Conservation (phyloP, 371 early-diverging fungal genomes). For the Syncephalis plumigaleata region DNA sequence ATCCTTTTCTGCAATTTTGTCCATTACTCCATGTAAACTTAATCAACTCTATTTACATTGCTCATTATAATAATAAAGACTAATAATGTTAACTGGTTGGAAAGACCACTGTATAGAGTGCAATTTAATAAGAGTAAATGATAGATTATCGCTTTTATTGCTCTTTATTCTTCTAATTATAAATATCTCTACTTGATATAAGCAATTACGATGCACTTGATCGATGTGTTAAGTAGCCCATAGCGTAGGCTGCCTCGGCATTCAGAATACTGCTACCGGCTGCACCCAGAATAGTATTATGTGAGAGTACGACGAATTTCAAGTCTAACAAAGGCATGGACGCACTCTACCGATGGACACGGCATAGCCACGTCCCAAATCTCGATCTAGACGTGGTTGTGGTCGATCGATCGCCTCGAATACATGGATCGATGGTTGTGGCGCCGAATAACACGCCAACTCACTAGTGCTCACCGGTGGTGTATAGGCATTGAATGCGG, state of each 20-base stretch:
- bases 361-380: slow-evolving; percentile 64
- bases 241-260: slow-evolving; percentile 82
- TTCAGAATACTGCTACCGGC: slow-evolving; percentile 89
- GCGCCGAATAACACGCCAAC: slow-evolving; percentile 62
- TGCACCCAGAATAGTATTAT: slow-evolving; percentile 94
- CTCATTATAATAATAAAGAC: no score
- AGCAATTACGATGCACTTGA: no score
- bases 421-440: slow-evolving; percentile 60
- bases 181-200: no score
- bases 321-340: slow-evolving; percentile 69
- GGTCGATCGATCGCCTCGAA: slow-evolving; percentile 64
- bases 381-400: slow-evolving; percentile 86
- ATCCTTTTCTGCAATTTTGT: no score
- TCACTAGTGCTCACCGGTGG: no score
- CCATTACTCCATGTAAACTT: no score
- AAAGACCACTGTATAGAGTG: no score
- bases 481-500: slow-evolving; percentile 3
- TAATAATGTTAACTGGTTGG: no score
- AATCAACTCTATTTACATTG: no score
- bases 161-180: no score
- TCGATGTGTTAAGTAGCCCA: slow-evolving; percentile 20
- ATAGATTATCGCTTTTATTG: no score
- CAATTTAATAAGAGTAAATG: no score
- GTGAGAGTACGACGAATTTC: slow-evolving; percentile 76
- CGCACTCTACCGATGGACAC: slow-evolving; percentile 85